A percentile compares a stretch with the other conserved stretches of the same genome.
Evolutionary conservation across 345 rosid species (phyloP).

Genomic region (Lumnitzera littorea): DNA sequence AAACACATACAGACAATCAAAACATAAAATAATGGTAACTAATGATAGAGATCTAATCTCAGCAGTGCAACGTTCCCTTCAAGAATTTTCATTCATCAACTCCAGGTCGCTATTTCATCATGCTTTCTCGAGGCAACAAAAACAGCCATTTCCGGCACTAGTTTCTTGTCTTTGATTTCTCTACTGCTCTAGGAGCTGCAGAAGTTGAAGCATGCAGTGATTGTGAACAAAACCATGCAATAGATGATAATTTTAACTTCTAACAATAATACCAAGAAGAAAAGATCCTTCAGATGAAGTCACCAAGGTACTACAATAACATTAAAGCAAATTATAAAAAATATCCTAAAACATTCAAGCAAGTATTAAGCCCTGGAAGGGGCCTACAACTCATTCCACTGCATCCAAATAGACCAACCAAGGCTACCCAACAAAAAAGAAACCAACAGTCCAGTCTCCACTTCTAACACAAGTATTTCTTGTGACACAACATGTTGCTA

Average conservation of each 20-base stretch:
- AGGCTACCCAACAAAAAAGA: no score
- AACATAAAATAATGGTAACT: not conserved
- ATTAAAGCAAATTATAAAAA: no score
- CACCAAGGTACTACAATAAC: no score
- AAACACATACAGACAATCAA: conserved; percentile 13
- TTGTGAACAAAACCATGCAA: not conserved
- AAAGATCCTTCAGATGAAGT: not conserved
- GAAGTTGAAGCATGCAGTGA: conserved; percentile 8
- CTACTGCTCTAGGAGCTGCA: conserved; percentile 56
- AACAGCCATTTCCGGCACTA: not conserved
- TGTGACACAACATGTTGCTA: no score
- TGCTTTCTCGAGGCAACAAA: not conserved
- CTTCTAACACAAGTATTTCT: no score
- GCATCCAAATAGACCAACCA: no score
- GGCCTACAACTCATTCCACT: no score
- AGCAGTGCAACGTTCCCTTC: no score
- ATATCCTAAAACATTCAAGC: no score
- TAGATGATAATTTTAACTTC: not conserved
- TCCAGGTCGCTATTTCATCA: not conserved
- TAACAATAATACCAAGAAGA: not conserved
- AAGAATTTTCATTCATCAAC: not conserved
- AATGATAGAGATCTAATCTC: not conserved
- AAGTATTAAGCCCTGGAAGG: no score
- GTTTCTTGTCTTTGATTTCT: conserved; percentile 48
- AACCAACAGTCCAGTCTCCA: no score